Percentiles rank a stretch among this genome's conserved stretches.
Evolutionary conservation across 495 filamentous ascomycete genomes (phyloP).

Genomic region (Penicillium steckii): DNA sequence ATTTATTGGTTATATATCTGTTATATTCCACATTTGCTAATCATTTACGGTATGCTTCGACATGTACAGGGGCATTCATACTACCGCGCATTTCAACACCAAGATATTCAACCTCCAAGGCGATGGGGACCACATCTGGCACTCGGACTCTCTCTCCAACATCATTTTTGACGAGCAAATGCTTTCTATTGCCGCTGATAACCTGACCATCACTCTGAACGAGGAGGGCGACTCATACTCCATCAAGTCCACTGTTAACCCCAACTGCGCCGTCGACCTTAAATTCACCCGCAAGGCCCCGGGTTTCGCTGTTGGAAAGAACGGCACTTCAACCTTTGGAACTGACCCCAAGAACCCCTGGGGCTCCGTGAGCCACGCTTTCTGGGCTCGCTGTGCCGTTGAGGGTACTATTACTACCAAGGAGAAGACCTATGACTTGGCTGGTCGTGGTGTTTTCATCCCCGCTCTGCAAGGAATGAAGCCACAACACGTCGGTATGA

Average conservation of each 20-base stretch:
- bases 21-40: background rate
- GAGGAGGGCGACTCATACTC: conserved; percentile 77
- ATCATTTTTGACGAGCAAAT: conserved; percentile 82
- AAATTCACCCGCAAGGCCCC: conserved; percentile 73
- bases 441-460: conserved; percentile 72
- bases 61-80: conserved; percentile 71
- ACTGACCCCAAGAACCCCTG: conserved; percentile 82
- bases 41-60: background rate
- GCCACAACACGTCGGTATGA: conserved; percentile 84
- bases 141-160: conserved; percentile 70
- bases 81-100: conserved; percentile 85
- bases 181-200: conserved; percentile 77
- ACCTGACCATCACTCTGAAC: conserved; percentile 76
- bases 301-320: conserved; percentile 81
- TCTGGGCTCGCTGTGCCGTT: conserved; percentile 84
- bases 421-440: conserved; percentile 78
- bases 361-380: conserved; percentile 86
- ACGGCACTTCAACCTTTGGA: conserved; percentile 82
- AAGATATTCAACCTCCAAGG: conserved; percentile 83
- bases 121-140: conserved; percentile 70
- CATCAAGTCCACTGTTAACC: conserved; percentile 82
- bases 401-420: conserved; percentile 84
- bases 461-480: conserved; percentile 97
- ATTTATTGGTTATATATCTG: background rate
- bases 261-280: conserved; percentile 74